Base-by-base conservation (phyloP, 495 filamentous ascomycete species). In the Articulospora tetracladia region DNA sequence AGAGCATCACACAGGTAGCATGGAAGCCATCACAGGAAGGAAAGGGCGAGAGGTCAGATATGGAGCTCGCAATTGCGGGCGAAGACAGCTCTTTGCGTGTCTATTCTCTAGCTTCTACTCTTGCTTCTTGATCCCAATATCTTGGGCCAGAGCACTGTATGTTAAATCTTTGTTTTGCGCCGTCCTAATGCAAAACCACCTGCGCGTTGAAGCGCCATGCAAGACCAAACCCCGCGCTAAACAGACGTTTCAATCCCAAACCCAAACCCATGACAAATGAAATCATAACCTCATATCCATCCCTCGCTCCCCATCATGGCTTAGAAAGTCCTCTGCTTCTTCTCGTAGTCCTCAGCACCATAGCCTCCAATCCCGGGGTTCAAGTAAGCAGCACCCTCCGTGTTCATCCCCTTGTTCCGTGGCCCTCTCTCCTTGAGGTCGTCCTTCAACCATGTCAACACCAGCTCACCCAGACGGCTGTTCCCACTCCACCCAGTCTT, bases 341-440 rank as follows among this genome's bases (percentile, higher is more conserved):
- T 56, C 32, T 36, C 30, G 17, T 41, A 20, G 4, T 84, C 84
- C 80, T 94, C 90, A 41, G 83, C 71, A 3, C 92, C 92, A 77
- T 96, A 96, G 2, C 92, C 92, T 2, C 92, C 92, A 54, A 88
- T 76, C 0, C 89, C 91, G 3, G 84, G 81, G 12, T 78, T 81
- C 57, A 76, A 74, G 62, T 95, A 96, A 12, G 87, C 85, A 75
- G 83, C 86, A 1, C 84, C 90, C 74, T 94, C 82, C 22, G 78
- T 79, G 0, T 78, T 76, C 26, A 78, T 70, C 17, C 72, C 79
- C 65, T 83, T 79, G 66, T 78, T 80, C 62, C 94, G 78, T 17
- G 91, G 92, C 0, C 95, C 94, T 55, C 94, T 79, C 59, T 89
- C 87, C 62, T 79, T 71, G 65, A 97, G 71, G 75, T 98, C 94